Evolutionary conservation across 2,329 filamentous ascomycete genomes (phyloP).

Genomic region (Fusarium newnesense): DNA sequence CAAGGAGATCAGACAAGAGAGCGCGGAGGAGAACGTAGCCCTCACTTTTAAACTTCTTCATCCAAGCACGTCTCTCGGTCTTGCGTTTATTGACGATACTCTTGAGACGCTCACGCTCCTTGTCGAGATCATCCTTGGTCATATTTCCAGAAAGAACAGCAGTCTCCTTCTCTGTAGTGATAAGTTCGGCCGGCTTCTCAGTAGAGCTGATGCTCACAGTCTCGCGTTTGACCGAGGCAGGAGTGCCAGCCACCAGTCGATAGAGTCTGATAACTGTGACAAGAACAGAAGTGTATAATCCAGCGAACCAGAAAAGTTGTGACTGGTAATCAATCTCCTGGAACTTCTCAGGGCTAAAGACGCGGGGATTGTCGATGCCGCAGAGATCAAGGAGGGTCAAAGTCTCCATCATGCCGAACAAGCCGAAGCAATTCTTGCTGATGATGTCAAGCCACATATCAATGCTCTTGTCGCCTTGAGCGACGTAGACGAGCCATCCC

Average conservation of each 20-base stretch:
- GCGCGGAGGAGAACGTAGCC: slow-evolving; percentile 55
- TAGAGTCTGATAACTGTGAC: slow-evolving; percentile 55
- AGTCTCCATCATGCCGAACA: slow-evolving; percentile 76
- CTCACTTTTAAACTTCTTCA: slow-evolving; percentile 45
- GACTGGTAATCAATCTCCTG: slow-evolving; percentile 65
- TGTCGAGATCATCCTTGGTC: slow-evolving; percentile 41
- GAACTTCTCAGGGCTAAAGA: slow-evolving; percentile 63
- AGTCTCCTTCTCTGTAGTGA: slow-evolving; percentile 27
- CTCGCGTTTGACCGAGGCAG: slow-evolving; percentile 48
- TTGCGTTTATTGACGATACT: slow-evolving; percentile 48
- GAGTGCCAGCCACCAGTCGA: slow-evolving; percentile 49
- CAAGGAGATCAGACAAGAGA: slow-evolving; percentile 67
- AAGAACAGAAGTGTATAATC: slow-evolving; percentile 63
- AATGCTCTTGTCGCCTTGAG: slow-evolving; percentile 42
- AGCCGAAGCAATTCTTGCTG: slow-evolving; percentile 68
- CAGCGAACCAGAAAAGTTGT: slow-evolving; percentile 77
- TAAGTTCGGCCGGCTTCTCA: slow-evolving; percentile 32
- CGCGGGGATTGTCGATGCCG: slow-evolving; percentile 55
- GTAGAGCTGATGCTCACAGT: slow-evolving; percentile 45
- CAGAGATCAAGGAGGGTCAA: slow-evolving; percentile 67
- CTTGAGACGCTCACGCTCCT: slow-evolving; percentile 51
- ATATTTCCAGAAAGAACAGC: slow-evolving; percentile 30
- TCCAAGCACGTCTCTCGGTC: slow-evolving; percentile 47
- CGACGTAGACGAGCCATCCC: slow-evolving; percentile 57
- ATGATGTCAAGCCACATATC: slow-evolving; percentile 64